These are phyloP conservation scores for Neostapfia colusana DNA, from an alignment of 176 grass and related monocot genomes.

Conservation along the genomic window DNA sequence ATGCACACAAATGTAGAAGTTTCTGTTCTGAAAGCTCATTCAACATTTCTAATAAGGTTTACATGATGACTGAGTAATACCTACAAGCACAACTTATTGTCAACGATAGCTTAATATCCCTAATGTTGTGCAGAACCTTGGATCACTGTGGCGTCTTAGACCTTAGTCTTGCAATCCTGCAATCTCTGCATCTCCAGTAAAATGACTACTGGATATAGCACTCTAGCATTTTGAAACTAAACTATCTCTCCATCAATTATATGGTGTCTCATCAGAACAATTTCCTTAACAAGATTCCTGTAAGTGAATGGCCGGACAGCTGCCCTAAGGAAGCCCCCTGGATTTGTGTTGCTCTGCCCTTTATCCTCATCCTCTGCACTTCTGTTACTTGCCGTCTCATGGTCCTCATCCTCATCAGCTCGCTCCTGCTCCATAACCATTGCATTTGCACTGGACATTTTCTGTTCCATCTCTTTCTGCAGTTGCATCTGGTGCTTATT, in stretches of 20 bases:
- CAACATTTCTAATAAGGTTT: background rate
- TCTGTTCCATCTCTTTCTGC: constrained; percentile 37
- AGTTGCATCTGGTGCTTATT: constrained; percentile 46
- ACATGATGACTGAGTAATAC: background rate
- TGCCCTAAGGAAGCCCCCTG: constrained; percentile 64
- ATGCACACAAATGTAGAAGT: background rate
- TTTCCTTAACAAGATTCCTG: constrained; percentile 93
- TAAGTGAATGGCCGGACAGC: constrained; percentile 80
- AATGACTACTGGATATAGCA: background rate
- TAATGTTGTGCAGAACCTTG: constrained; percentile 21
- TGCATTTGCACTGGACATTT: constrained; percentile 21
- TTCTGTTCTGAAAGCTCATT: constrained; percentile 6
- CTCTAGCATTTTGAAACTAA: constrained; percentile 26
- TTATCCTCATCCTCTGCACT: background rate
- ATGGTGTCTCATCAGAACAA: constrained; percentile 75
- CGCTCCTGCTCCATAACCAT: constrained; percentile 40
- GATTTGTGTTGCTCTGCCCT: constrained; percentile 37
- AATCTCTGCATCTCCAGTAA: constrained; percentile 6
- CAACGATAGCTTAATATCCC: background rate
- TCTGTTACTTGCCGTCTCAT: constrained; percentile 23
- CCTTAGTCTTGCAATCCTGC: background rate
- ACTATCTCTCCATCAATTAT: constrained; percentile 83
- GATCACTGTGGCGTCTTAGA: constrained; percentile 8
- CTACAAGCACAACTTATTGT: constrained; percentile 1
- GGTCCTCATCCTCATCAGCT: constrained; percentile 52